Evolutionary conservation across 2,329 filamentous ascomycete genomes (phyloP).

Genomic region (Phoma herbarum): DNA sequence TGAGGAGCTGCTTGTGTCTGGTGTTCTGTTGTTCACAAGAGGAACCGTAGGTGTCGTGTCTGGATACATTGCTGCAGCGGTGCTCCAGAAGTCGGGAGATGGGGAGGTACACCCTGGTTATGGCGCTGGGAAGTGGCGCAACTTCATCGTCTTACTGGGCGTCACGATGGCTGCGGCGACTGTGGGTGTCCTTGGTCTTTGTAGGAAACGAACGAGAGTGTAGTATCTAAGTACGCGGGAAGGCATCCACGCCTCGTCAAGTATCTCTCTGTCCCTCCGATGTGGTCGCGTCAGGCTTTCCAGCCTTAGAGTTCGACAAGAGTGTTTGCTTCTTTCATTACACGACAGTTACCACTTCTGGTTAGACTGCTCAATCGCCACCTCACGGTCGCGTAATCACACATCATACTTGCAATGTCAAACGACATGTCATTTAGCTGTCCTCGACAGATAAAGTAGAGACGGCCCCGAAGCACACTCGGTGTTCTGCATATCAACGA

Average conservation of each 20-base stretch:
- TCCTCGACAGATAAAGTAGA: neutral
- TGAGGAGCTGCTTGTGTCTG: conserved; percentile 2
- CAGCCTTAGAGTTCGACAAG: no score
- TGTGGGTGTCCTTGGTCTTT: neutral
- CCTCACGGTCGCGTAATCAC: neutral
- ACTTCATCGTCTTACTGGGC: neutral
- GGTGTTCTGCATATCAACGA: neutral
- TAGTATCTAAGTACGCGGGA: neutral
- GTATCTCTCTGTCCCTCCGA: no score
- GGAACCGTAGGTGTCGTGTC: neutral
- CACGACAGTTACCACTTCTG: neutral
- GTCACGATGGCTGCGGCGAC: neutral
- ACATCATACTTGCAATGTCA: neutral
- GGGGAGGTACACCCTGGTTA: neutral
- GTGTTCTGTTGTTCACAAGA: conserved; percentile 1
- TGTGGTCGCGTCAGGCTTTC: no score
- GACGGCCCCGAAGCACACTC: neutral
- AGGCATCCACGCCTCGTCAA: no score
- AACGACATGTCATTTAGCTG: neutral
- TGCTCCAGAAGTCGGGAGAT: neutral
- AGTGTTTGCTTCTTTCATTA: no score
- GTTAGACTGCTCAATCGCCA: neutral
- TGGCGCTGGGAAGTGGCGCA: conserved; percentile 4
- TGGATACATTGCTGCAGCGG: neutral
- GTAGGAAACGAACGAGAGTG: neutral